These are phyloP conservation scores for Suillus fuscotomentosus DNA, from an alignment of 768 basidiomycete genomes.

Conservation along the genomic window DNA sequence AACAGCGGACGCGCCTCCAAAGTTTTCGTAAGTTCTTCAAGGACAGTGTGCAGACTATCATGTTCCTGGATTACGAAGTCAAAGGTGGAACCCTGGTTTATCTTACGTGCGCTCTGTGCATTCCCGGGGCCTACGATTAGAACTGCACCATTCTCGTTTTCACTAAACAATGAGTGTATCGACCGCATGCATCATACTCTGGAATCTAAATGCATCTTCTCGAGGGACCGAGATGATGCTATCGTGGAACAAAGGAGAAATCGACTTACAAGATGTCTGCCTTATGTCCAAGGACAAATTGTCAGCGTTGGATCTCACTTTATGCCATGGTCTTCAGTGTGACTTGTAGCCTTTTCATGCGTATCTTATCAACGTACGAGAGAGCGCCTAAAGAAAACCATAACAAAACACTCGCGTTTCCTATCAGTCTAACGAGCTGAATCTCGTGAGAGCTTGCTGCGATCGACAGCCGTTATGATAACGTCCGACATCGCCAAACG, in stretches of 20 bases:
- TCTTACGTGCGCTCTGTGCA: neutral
- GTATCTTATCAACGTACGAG: neutral
- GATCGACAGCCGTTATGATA: neutral
- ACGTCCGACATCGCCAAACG: neutral
- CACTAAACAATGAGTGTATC: neutral
- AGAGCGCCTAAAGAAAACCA: neutral
- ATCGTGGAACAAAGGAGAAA: no score
- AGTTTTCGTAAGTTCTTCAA: neutral
- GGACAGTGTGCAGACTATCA: neutral
- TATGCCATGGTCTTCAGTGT: neutral
- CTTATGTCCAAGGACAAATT: neutral
- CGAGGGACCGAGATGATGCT: no score
- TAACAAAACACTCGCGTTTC: neutral
- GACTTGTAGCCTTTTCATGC: neutral
- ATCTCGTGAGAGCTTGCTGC: no score
- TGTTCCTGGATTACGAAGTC: neutral
- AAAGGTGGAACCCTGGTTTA: no score
- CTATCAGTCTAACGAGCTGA: neutral
- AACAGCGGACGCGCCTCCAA: neutral
- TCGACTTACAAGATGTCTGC: neutral
- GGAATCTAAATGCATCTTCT: neutral
- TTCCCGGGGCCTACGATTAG: neutral
- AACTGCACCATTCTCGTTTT: neutral
- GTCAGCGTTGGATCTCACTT: neutral
- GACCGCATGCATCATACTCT: neutral